These are phyloP conservation scores for Microcyclospora tardicrescens DNA, from an alignment of 2,329 filamentous ascomycete species.

Conservation along the genomic window DNA sequence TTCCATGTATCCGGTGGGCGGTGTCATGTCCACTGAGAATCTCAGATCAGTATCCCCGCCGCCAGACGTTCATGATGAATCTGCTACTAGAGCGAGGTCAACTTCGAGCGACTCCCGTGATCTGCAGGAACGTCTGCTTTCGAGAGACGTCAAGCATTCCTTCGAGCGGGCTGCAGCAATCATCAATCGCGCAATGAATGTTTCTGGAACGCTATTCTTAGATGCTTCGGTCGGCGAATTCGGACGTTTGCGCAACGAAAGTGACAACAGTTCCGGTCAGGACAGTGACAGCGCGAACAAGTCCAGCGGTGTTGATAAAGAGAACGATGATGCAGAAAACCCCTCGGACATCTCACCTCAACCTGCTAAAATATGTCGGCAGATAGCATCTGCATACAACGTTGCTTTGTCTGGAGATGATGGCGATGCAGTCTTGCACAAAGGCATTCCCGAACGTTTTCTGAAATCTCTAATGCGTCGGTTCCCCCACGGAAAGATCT, in stretches of 20 bases:
- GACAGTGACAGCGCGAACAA: background rate
- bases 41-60: background rate
- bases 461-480: conserved; percentile 15
- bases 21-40: background rate
- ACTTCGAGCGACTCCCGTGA: background rate
- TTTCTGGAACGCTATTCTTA: conserved; percentile 33
- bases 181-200: conserved; percentile 31
- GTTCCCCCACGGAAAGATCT: conserved; percentile 24
- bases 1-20: too few relatives aligned
- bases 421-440: background rate
- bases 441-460: conserved; percentile 10
- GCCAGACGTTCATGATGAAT: background rate
- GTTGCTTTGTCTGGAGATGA: background rate
- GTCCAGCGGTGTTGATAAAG: background rate
- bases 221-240: conserved; percentile 16
- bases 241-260: conserved; percentile 5
- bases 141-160: background rate
- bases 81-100: background rate
- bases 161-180: conserved; percentile 28
- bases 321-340: background rate
- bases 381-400: conserved; percentile 2
- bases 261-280: background rate
- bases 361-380: conserved; percentile 1
- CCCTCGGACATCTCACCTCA: background rate
- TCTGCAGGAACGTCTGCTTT: conserved; percentile 1